These are phyloP conservation scores for Silene uniflora DNA, from an alignment of 148 eudicot genomes.

Conservation along the genomic window DNA sequence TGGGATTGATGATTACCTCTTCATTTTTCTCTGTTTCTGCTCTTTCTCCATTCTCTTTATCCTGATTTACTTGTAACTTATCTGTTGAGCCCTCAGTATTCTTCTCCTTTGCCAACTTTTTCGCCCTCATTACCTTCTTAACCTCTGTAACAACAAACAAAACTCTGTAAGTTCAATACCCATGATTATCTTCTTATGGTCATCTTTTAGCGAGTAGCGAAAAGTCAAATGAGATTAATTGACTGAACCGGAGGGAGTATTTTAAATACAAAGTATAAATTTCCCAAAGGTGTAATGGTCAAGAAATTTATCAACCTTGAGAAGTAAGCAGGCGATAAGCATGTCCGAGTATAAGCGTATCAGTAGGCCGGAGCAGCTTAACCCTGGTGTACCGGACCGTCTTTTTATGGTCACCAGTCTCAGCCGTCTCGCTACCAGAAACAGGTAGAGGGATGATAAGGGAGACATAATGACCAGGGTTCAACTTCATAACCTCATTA, in stretches of 20 bases:
- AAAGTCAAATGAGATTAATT: background rate
- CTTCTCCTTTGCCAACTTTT: slow-evolving; percentile 68
- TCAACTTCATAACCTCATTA: slow-evolving; percentile 70
- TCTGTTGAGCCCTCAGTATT: slow-evolving; percentile 35
- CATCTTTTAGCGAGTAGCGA: background rate
- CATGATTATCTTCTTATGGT: background rate
- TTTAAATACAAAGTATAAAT: too few species aligned
- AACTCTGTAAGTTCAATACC: background rate
- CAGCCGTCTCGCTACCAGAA: slow-evolving; percentile 24
- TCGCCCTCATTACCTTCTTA: slow-evolving; percentile 71
- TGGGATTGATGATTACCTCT: slow-evolving; percentile 40
- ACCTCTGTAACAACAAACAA: slow-evolving; percentile 51
- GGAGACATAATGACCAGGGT: slow-evolving; percentile 91
- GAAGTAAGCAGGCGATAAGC: slow-evolving; percentile 89
- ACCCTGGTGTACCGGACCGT: slow-evolving; percentile 67
- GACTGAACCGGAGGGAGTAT: background rate
- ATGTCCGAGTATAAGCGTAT: slow-evolving; percentile 71
- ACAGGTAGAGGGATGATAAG: slow-evolving; percentile 69
- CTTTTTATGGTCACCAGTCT: slow-evolving; percentile 27
- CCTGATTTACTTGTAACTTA: slow-evolving; percentile 17
- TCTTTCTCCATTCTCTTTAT: slow-evolving; percentile 25
- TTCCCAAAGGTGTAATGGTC: too few species aligned
- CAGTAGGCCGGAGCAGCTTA: slow-evolving; percentile 83
- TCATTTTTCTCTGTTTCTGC: slow-evolving; percentile 34
- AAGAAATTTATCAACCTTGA: slow-evolving; percentile 45